These are phyloP conservation scores for Sarocladium kiliense DNA, from an alignment of 2,329 filamentous ascomycete species.

Conservation along the genomic window DNA sequence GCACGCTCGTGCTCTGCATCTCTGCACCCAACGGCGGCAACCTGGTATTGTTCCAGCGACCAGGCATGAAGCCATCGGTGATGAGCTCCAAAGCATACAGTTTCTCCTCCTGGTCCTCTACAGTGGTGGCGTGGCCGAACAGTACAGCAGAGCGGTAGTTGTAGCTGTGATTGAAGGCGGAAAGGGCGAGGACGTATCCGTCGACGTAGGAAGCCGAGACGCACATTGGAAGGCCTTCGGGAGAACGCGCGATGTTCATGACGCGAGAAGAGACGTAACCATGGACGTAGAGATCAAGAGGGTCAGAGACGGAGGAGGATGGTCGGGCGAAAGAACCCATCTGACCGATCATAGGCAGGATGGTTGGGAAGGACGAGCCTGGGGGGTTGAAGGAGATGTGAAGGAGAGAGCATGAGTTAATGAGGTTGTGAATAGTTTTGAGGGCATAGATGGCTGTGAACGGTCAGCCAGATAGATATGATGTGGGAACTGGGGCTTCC, in stretches of 20 bases:
- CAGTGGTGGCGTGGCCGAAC: conserved; percentile 66
- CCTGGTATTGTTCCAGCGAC: conserved; percentile 64
- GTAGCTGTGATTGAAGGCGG: conserved; percentile 76
- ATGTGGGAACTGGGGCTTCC: not conserved
- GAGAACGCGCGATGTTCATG: conserved; percentile 53
- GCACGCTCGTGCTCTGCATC: conserved; percentile 67
- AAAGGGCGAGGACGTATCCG: conserved; percentile 73
- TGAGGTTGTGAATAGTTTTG: conserved; percentile 65
- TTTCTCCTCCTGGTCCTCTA: conserved; percentile 65
- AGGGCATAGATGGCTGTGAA: conserved; percentile 63
- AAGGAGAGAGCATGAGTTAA: conserved; percentile 69
- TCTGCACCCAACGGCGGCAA: conserved; percentile 68
- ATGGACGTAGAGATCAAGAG: conserved; percentile 70
- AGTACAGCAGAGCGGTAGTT: conserved; percentile 80
- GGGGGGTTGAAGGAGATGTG: conserved; percentile 72
- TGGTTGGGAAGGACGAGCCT: conserved; percentile 65
- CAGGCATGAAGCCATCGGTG: conserved; percentile 66
- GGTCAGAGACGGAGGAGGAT: conserved; percentile 54
- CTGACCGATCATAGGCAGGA: conserved; percentile 81
- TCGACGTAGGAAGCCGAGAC: conserved; percentile 71
- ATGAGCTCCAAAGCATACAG: conserved; percentile 74
- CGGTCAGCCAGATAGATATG: not conserved
- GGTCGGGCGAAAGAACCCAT: conserved; percentile 67
- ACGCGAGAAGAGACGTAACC: conserved; percentile 78
- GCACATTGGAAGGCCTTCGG: conserved; percentile 56